Conservation (phyloP, 371 early-diverging fungal species). For the Funneliformis caledonium region DNA sequence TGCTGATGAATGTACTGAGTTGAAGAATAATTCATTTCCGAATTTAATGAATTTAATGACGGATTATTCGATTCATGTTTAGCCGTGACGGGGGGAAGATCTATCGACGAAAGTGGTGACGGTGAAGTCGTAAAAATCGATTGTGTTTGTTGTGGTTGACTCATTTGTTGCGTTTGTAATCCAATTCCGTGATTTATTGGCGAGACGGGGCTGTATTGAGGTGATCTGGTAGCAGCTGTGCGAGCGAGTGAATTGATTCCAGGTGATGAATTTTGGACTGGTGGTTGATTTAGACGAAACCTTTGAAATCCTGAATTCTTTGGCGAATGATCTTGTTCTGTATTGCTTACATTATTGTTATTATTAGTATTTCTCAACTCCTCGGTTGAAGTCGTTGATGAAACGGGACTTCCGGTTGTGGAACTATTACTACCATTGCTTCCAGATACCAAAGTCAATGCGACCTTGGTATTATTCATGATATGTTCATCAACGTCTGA, state of each 20-base stretch:
- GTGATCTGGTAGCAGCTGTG: background rate
- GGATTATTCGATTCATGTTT: background rate
- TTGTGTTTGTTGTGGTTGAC: background rate
- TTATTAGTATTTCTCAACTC: slow-evolving; percentile 1
- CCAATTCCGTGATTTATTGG: background rate
- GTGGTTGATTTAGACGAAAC: background rate
- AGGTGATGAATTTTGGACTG: background rate
- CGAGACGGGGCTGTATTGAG: background rate
- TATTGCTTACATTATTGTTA: slow-evolving; percentile 9
- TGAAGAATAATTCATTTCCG: slow-evolving; percentile 20
- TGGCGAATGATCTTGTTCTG: background rate
- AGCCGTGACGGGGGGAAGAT: background rate
- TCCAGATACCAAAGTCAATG: background rate
- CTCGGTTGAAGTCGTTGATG: background rate
- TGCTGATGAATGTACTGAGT: slow-evolving; percentile 12
- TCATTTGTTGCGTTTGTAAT: slow-evolving; percentile 7
- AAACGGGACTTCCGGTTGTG: background rate
- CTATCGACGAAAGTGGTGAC: background rate
- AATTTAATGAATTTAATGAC: background rate
- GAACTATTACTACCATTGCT: background rate
- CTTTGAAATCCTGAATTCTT: background rate
- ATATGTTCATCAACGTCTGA: slow-evolving; percentile 14
- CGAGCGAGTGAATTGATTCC: background rate
- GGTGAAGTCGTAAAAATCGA: slow-evolving; percentile 9
- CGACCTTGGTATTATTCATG: background rate